A percentile compares a stretch with the other conserved stretches of the same genome.
Evolutionary conservation across 352 stramenopile genomes (phyloP).

Genomic region (Globisporangium irregulare): DNA sequence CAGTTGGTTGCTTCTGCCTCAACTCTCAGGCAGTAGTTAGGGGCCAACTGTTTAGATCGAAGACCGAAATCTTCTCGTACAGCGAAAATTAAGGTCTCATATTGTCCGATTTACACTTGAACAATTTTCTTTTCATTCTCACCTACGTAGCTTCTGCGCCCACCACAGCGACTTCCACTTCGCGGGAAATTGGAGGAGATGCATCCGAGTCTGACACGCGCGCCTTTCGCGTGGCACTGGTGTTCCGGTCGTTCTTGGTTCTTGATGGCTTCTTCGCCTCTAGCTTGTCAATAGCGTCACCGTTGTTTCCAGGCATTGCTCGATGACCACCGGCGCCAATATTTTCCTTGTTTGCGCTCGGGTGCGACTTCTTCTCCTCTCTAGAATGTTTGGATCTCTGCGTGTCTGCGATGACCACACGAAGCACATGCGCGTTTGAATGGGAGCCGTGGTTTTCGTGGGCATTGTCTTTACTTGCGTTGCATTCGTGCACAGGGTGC

Average conservation of each 20-base stretch:
- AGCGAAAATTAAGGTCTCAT: background rate
- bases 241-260: background rate
- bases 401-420: background rate
- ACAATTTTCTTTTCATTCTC: background rate
- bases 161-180: background rate
- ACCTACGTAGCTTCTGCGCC: background rate
- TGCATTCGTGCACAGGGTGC: constrained; percentile 8
- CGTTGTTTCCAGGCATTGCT: background rate
- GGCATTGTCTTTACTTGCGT: background rate
- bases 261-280: background rate
- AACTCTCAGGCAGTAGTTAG: background rate
- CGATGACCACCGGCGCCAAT: background rate
- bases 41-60: background rate
- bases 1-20: background rate
- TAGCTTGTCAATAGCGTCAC: background rate
- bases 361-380: background rate
- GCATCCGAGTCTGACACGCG: background rate
- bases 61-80: background rate
- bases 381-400: background rate
- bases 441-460: background rate
- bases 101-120: background rate
- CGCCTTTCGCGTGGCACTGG: background rate
- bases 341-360: constrained; percentile 5
- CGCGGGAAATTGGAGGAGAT: too few species aligned
- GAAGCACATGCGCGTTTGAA: constrained; percentile 2